phyloP scores from a whole-genome alignment of 1,284 basidiomycete genomes.

The Microbotryum saponariae region DNA sequence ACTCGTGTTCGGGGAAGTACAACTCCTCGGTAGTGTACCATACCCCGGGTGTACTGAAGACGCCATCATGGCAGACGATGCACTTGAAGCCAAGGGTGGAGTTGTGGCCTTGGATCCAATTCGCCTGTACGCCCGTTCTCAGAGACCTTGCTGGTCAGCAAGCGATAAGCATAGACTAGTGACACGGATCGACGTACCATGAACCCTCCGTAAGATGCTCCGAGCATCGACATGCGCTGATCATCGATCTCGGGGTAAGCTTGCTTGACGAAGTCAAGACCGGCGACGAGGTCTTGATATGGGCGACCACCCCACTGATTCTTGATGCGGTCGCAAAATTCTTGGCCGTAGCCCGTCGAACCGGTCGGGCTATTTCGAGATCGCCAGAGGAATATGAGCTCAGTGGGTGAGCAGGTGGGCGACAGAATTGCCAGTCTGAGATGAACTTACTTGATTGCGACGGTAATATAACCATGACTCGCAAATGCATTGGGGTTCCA shows the following conservation, averaged over 20 bases:
- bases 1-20: constrained; percentile 80
- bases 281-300: constrained; percentile 34
- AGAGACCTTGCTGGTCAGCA: background rate
- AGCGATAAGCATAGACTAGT: background rate
- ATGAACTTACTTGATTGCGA: constrained; percentile 57
- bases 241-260: constrained; percentile 57
- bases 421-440: too few species aligned
- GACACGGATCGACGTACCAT: constrained; percentile 3
- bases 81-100: constrained; percentile 79
- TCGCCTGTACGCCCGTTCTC: constrained; percentile 39
- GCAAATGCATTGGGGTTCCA: constrained; percentile 66
- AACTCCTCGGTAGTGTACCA: constrained; percentile 70
- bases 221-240: constrained; percentile 56
- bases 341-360: constrained; percentile 40
- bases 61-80: constrained; percentile 50
- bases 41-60: constrained; percentile 53
- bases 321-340: constrained; percentile 62
- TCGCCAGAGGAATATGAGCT: constrained; percentile 15
- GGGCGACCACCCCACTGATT: constrained; percentile 57
- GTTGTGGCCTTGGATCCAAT: constrained; percentile 90
- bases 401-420: too few species aligned
- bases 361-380: constrained; percentile 59
- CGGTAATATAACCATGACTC: constrained; percentile 61
- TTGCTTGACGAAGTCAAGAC: constrained; percentile 31
- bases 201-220: constrained; percentile 44